Conservation (phyloP, 176 grass and related monocot species). For the Raddia distichophylla region DNA sequence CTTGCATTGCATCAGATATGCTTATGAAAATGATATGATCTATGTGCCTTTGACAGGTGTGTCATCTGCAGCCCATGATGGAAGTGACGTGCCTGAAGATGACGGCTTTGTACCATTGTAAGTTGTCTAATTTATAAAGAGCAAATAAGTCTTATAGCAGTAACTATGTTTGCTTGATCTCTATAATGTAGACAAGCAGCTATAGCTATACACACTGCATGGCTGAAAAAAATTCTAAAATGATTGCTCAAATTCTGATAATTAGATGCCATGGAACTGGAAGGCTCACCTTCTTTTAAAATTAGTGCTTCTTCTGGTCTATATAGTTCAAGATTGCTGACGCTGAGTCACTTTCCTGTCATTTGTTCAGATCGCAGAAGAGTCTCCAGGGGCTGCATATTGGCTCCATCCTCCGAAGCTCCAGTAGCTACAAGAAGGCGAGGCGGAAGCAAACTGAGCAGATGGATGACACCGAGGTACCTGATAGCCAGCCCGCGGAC, state of each 20-base stretch:
- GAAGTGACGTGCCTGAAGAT: constrained; percentile 38
- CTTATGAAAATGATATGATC: constrained; percentile 21
- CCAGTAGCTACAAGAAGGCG: constrained; percentile 80
- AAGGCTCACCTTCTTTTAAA: no score
- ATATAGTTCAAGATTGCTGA: constrained; percentile 23
- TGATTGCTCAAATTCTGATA: background rate
- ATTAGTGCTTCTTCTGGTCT: background rate
- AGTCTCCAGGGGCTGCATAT: constrained; percentile 42
- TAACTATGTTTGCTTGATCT: constrained; percentile 10
- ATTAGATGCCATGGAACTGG: no score
- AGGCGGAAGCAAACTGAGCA: constrained; percentile 52
- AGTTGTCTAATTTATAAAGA: constrained; percentile 38
- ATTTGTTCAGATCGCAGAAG: constrained; percentile 65
- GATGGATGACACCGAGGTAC: constrained; percentile 59
- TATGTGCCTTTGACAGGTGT: constrained; percentile 37
- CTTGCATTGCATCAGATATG: background rate
- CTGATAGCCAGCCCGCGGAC: constrained; percentile 59
- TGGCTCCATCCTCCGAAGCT: constrained; percentile 64
- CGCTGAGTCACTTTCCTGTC: background rate
- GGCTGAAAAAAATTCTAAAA: background rate
- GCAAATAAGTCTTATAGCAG: constrained; percentile 24
- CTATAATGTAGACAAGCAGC: background rate
- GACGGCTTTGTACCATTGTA: constrained; percentile 52
- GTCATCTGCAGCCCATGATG: constrained; percentile 46
- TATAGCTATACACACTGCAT: background rate